Conservation (phyloP, 1,284 basidiomycete species). For the Rhizoctonia solani region DNA sequence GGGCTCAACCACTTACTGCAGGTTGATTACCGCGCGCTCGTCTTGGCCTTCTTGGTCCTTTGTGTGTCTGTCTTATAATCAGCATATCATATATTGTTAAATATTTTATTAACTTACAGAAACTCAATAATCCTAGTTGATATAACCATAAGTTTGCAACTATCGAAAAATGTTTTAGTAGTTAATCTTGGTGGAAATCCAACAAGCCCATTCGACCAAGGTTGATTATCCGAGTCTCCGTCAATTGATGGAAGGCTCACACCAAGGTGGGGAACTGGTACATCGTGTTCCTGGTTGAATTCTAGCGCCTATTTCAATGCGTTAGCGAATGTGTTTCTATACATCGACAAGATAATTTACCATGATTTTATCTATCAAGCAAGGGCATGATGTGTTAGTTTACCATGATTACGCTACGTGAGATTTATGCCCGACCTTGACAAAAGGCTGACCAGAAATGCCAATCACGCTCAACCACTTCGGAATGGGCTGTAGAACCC, state of each 20-base stretch:
- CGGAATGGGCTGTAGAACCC: constrained; percentile 54
- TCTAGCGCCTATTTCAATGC: not conserved
- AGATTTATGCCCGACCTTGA: constrained; percentile 45
- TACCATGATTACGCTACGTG: constrained; percentile 53
- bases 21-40: constrained; percentile 5
- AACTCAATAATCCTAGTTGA: constrained; percentile 61
- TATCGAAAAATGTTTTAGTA: constrained; percentile 57
- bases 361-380: constrained; percentile 19
- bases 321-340: not conserved
- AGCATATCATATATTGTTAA: not conserved
- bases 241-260: not conserved
- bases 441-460: constrained; percentile 59
- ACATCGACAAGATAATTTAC: constrained; percentile 42
- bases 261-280: constrained; percentile 44
- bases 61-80: not conserved
- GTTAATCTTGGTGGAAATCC: constrained; percentile 41
- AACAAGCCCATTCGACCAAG: not conserved
- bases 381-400: not conserved
- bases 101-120: constrained; percentile 51
- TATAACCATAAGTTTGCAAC: constrained; percentile 59
- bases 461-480: constrained; percentile 59
- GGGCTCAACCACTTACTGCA: constrained; percentile 11
- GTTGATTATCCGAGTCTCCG: not conserved
- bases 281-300: constrained; percentile 56
- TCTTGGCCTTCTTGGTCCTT: not conserved